These are phyloP conservation scores for Mucor saturninus DNA, from an alignment of 371 early-diverging fungal genomes.

Conservation along the genomic window DNA sequence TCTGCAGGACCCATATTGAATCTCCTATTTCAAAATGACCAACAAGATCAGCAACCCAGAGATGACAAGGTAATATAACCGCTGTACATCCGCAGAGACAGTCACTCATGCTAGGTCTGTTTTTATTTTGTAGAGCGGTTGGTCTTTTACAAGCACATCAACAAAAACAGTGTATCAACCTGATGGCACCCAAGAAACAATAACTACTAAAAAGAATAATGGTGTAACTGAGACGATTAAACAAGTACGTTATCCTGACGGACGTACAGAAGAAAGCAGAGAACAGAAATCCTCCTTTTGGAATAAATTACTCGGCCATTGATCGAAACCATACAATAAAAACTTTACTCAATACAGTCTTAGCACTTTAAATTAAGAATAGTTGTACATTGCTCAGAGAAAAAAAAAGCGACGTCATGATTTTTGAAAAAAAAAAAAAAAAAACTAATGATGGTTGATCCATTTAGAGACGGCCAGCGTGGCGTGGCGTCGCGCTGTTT, in stretches of 20 bases:
- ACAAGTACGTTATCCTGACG: constrained; percentile 40
- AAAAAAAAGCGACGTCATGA: too few species aligned
- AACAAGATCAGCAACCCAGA: not conserved
- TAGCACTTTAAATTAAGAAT: too few species aligned
- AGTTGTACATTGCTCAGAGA: too few species aligned
- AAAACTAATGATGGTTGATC: too few species aligned
- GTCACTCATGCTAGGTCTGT: too few species aligned
- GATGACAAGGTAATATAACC: not conserved
- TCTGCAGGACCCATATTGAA: not conserved
- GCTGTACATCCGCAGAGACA: too few species aligned
- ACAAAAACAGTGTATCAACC: constrained; percentile 31
- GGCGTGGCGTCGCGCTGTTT: too few species aligned
- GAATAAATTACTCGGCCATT: constrained; percentile 11
- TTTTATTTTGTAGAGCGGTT: constrained; percentile 19
- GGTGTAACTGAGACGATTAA: constrained; percentile 45
- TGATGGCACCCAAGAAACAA: constrained; percentile 46
- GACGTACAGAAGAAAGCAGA: constrained; percentile 36
- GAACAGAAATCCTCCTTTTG: constrained; percentile 27
- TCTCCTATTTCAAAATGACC: too few species aligned
- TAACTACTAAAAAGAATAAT: constrained; percentile 33
- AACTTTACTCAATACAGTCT: too few species aligned
- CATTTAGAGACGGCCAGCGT: too few species aligned
- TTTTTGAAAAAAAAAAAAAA: too few species aligned
- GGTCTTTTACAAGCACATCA: constrained; percentile 41
- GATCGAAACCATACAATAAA: too few species aligned